Conservation (phyloP, 768 basidiomycete species). For the Pleurotus giganteus region DNA sequence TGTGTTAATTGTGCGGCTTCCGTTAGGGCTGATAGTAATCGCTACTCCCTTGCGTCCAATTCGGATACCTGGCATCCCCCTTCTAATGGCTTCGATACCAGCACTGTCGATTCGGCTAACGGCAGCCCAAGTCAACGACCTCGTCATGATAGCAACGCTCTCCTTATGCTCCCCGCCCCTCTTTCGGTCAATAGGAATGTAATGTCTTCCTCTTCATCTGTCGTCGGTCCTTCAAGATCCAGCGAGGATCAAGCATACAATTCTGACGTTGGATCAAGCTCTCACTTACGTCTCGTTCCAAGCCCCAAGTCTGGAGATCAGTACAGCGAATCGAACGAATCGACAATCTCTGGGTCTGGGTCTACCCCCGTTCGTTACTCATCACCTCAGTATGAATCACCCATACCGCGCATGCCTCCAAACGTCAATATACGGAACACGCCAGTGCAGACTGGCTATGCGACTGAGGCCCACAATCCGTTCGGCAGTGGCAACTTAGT, state of each 20-base stretch:
- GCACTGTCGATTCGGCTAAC: conserved; percentile 58
- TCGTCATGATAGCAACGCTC: conserved; percentile 66
- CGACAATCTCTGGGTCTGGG: conserved; percentile 25
- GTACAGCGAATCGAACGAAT: conserved; percentile 38
- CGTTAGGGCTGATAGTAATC: conserved; percentile 38
- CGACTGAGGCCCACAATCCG: conserved; percentile 51
- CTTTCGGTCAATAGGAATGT: conserved; percentile 55
- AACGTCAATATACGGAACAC: conserved; percentile 18
- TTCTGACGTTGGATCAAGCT: conserved; percentile 38
- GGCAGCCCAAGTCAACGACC: conserved; percentile 43
- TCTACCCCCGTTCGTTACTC: conserved; percentile 9
- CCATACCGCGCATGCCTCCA: conserved; percentile 6
- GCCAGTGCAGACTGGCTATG: conserved; percentile 26
- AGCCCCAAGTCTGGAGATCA: conserved; percentile 38
- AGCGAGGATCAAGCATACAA: conserved; percentile 44
- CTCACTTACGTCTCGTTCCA: conserved; percentile 41
- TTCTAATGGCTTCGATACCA: conserved; percentile 51
- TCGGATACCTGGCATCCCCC: conserved; percentile 66
- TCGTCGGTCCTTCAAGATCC: conserved; percentile 41
- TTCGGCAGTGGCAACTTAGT: conserved; percentile 41
- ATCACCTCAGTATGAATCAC: conserved; percentile 9
- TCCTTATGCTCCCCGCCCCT: conserved; percentile 75
- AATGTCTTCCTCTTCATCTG: conserved; percentile 46
- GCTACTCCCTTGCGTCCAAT: conserved; percentile 78
- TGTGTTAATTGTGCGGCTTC: conserved; percentile 16